A percentile compares a stretch with the other conserved stretches of the same genome.
Conservation (phyloP, 176 grass and related monocot species). For the Eremochloa ophiuroides region DNA sequence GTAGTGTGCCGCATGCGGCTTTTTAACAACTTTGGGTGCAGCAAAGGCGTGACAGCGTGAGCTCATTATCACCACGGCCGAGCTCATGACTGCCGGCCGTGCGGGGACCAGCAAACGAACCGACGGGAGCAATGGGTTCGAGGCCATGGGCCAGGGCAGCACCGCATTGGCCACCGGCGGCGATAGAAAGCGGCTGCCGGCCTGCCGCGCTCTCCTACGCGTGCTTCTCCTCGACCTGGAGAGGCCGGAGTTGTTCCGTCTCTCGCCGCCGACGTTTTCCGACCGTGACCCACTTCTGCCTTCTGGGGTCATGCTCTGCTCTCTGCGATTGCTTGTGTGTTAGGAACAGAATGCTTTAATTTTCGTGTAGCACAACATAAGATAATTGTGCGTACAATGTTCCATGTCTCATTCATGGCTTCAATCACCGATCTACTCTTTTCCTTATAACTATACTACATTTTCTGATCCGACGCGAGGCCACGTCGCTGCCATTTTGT, state of each 20-base stretch:
- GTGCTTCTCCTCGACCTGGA: background rate
- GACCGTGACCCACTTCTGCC: background rate
- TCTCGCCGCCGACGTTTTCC: background rate
- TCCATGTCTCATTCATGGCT: background rate
- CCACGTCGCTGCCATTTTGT: too few species aligned
- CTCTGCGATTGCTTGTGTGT: background rate
- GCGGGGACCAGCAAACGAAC: background rate
- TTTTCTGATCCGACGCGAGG: too few species aligned
- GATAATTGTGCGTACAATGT: background rate
- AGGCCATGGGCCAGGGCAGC: background rate
- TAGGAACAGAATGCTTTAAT: background rate
- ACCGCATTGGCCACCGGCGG: background rate
- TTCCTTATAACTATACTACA: too few species aligned
- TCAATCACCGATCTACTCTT: background rate
- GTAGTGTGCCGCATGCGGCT: conserved; percentile 28
- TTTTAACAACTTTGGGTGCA: conserved; percentile 22
- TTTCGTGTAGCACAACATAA: background rate
- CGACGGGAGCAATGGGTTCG: background rate
- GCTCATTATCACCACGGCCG: background rate
- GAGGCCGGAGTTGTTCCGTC: background rate
- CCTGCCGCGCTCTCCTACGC: background rate
- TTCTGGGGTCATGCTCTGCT: background rate
- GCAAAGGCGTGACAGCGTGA: conserved; percentile 15
- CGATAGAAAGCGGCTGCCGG: background rate
- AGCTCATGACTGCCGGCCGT: background rate